These are phyloP conservation scores for Metarhizium brunneum DNA, from an alignment of 2,329 filamentous ascomycete species.

Conservation along the genomic window DNA sequence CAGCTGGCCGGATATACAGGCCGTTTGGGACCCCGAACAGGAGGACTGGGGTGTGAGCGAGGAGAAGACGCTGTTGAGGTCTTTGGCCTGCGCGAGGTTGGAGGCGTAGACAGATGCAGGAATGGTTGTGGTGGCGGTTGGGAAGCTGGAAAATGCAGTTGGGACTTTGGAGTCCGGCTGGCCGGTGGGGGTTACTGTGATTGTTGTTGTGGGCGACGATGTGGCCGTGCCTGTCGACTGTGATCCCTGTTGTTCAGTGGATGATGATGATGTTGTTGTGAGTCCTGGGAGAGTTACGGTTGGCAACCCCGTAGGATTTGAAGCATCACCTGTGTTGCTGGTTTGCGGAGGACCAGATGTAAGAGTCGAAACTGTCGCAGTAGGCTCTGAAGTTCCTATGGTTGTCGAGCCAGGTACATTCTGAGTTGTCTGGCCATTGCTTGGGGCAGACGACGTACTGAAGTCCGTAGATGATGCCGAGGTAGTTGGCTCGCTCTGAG, in stretches of 20 bases:
- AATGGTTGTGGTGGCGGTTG: conserved; percentile 29
- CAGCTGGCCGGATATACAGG: conserved; percentile 42
- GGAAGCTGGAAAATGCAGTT: conserved; percentile 27
- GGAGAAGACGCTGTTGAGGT: conserved; percentile 39
- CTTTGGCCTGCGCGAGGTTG: conserved; percentile 34
- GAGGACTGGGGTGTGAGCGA: conserved; percentile 33
- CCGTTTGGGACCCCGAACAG: conserved; percentile 37
- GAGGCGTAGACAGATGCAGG: conserved; percentile 30
- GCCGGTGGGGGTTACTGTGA: background rate
- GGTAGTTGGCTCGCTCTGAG: no score
- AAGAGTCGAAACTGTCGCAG: background rate
- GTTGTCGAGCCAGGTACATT: background rate
- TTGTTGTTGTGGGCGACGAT: background rate
- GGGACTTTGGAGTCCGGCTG: conserved; percentile 29
- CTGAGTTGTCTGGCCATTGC: background rate
- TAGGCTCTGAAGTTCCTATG: background rate
- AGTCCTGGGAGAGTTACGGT: background rate
- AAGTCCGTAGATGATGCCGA: no score
- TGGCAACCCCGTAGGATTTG: conserved; percentile 2
- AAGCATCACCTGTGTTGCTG: background rate
- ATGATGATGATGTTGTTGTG: background rate
- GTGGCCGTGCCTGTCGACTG: background rate
- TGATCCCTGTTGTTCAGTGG: background rate
- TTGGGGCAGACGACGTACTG: no score
- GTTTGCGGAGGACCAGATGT: background rate